Evolutionary conservation across 179 eudicot genomes (phyloP), one percentile per base, ranked within the genome.

Genomic region (Beta macrorhiza): DNA sequence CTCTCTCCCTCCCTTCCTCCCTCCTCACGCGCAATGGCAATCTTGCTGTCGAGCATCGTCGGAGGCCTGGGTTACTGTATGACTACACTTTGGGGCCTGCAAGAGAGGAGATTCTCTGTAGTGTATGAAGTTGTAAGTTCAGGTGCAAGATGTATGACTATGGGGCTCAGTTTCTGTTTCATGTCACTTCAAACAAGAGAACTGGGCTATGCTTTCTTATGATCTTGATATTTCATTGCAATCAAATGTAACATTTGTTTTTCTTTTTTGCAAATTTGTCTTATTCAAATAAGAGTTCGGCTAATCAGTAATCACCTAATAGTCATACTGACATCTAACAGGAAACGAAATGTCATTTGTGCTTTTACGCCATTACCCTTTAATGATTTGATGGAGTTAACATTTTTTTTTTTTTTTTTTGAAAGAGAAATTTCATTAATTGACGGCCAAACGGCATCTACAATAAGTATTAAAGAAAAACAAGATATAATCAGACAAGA

Each of bases 151-250:
- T 78, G 49, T 45, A 69, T 78, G 72, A 81, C 82, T 22, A 56
- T 75, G 64, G 88, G 86, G n/a, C 79, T 86, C 58, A 56, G 83
- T 56, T 75, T 81, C 76, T 86, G 83, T 81, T 73, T 86, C 86
- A 37, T 14, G 19, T 81, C 88, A 14, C 74, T 86, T 53, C 88
- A 83, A 44, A 75, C 78, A 15, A 80, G 78, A 78, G 62, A 83
- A 22, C 80, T 83, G 22, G 70, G 32, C 63, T 83, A 51, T 69
- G 15, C 78, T 71, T 83, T 86, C 73, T 70, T 72, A 29, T 83
- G 65, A 70, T 37, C 32, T 42, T 8, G 63, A 6, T n/a, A 62
- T 16, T 49, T 16, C 11, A 19, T 4, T 69, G 67, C 45, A 69
- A 19, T 44, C 47, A 57, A 57, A 0, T 79, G 76, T 56, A 74